Evolutionary conservation across 305 asterid species (phyloP).

Genomic region (Ilex paraguariensis): DNA sequence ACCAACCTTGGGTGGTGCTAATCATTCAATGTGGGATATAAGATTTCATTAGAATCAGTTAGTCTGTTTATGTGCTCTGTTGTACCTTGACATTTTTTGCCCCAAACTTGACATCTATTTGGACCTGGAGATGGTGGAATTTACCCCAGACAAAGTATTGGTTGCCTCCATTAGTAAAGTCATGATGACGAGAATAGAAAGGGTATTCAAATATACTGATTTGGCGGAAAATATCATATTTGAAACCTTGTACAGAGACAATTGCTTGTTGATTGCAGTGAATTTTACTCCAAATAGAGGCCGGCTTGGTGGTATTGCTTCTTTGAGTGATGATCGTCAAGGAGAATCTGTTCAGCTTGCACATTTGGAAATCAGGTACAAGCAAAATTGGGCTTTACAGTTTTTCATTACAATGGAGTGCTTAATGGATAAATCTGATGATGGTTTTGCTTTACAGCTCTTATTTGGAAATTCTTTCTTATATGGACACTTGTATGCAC

Average conservation of each 20-base stretch:
- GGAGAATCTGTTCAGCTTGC: constrained; percentile 85
- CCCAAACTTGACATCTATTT: constrained; percentile 42
- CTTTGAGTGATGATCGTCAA: constrained; percentile 46
- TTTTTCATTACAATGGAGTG: background rate
- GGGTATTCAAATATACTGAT: constrained; percentile 50
- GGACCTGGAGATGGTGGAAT: constrained; percentile 92
- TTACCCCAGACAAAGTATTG: constrained; percentile 68
- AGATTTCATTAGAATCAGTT: too few species aligned
- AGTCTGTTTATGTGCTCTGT: too few species aligned
- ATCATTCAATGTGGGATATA: too few species aligned
- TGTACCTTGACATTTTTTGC: too few species aligned
- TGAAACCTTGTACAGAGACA: constrained; percentile 73
- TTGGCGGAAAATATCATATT: constrained; percentile 37
- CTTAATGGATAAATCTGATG: background rate
- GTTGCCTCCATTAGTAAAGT: constrained; percentile 83
- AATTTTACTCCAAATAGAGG: constrained; percentile 66
- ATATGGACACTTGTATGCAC: too few species aligned
- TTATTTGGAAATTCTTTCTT: too few species aligned
- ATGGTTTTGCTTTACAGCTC: too few species aligned
- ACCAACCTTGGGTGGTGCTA: too few species aligned
- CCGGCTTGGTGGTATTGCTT: constrained; percentile 55
- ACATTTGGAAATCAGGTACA: constrained; percentile 76
- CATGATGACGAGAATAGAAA: constrained; percentile 74
- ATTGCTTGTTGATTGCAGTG: constrained; percentile 58
- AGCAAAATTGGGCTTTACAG: background rate